Evolutionary conservation across 352 stramenopile species (phyloP).

Genomic region (Pythium dissimile): DNA sequence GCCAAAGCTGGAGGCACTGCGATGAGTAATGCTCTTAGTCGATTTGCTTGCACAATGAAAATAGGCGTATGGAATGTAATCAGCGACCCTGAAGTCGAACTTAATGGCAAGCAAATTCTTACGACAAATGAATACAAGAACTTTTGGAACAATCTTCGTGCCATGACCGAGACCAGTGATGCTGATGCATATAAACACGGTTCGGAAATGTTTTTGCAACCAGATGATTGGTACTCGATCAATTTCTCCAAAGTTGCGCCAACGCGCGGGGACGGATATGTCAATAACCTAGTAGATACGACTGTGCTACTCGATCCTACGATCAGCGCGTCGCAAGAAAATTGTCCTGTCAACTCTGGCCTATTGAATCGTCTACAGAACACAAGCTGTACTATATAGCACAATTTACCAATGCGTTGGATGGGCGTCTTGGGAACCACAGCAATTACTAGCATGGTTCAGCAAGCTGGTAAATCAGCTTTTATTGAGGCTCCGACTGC

Average conservation of each 20-base stretch:
- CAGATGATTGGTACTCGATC: conserved; percentile 26
- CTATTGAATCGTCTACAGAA: neutral
- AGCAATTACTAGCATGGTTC: neutral
- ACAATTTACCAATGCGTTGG: neutral
- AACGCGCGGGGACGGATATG: conserved; percentile 11
- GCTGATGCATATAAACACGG: conserved; percentile 19
- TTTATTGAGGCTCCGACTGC: conserved; percentile 6
- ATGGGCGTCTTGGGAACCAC: neutral
- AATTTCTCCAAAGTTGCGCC: neutral
- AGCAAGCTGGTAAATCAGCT: conserved; percentile 6
- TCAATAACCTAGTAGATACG: conserved; percentile 10
- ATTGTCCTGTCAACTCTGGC: conserved; percentile 2
- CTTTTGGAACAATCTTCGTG: conserved; percentile 24
- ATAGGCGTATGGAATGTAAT: conserved; percentile 28
- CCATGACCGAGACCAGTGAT: conserved; percentile 14
- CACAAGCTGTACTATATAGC: neutral
- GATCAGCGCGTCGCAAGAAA: neutral
- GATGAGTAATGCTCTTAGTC: conserved; percentile 4
- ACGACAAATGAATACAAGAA: conserved; percentile 22
- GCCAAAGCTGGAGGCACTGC: conserved; percentile 7
- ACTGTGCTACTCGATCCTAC: neutral
- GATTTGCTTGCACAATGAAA: conserved; percentile 19
- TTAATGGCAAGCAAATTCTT: conserved; percentile 20
- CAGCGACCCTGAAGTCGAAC: conserved; percentile 12
- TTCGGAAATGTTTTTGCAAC: conserved; percentile 14